phyloP scores from a whole-genome alignment of 164 flowering plant species.

The Vitis cinerea region DNA sequence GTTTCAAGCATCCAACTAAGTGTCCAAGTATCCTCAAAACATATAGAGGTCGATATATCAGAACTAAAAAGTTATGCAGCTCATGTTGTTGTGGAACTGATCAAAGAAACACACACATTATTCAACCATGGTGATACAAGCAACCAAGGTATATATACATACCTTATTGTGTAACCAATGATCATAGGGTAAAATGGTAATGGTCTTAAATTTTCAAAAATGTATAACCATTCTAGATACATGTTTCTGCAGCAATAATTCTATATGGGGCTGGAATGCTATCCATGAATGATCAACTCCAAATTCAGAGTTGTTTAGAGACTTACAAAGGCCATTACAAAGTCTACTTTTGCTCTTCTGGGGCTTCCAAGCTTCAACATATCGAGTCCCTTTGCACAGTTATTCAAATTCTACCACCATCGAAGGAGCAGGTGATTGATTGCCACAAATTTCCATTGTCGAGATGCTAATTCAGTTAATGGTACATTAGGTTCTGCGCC shows the following conservation, averaged over 20 bases:
- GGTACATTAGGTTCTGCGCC: too few relatives aligned
- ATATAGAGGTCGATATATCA: constrained; percentile 5
- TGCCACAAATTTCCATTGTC: neutral
- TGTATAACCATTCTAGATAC: neutral
- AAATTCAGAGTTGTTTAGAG: neutral
- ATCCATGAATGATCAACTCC: neutral
- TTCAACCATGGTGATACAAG: neutral
- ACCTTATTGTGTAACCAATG: neutral
- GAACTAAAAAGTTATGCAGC: neutral
- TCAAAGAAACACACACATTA: neutral
- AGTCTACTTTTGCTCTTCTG: constrained; percentile 4
- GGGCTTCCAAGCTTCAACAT: neutral
- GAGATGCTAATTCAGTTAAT: too few relatives aligned
- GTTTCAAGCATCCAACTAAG: neutral
- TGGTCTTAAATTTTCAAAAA: too few relatives aligned
- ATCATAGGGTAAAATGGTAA: neutral
- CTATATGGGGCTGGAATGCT: neutral
- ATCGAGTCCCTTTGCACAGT: constrained; percentile 2
- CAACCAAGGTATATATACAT: neutral
- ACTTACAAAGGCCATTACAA: neutral
- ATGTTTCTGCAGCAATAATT: constrained; percentile 1
- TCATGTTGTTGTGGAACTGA: neutral
- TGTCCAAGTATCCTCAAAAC: neutral
- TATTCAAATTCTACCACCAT: constrained; percentile 3
- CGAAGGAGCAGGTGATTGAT: neutral